Conservation (phyloP, 1,284 basidiomycete species). For the Sporisorium iseilematis-ciliati region DNA sequence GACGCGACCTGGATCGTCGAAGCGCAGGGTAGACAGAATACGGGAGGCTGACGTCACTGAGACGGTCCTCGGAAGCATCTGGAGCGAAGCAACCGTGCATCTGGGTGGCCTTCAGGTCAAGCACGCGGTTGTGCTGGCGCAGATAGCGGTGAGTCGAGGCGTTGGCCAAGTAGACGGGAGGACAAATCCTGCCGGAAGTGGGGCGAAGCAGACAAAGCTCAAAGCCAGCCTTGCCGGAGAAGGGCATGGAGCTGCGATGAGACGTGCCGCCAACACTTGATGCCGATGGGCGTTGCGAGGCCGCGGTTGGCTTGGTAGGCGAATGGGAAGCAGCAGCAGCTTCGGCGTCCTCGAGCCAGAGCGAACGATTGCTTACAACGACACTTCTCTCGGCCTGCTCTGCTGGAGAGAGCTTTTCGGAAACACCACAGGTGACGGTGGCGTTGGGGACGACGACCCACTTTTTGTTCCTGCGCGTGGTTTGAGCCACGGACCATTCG, state of each 20-base stretch:
- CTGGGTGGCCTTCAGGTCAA: conserved; percentile 2
- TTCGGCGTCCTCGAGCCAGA: conserved; percentile 28
- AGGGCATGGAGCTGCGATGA: conserved; percentile 30
- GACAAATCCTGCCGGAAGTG: conserved; percentile 26
- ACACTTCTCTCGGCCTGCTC: conserved; percentile 51
- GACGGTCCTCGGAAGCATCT: not conserved
- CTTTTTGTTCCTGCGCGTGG: conserved; percentile 49
- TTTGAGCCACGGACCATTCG: conserved; percentile 56
- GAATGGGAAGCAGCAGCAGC: not conserved
- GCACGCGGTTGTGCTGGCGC: conserved; percentile 19
- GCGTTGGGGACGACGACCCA: conserved; percentile 59
- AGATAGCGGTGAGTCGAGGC: conserved; percentile 52
- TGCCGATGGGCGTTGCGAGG: no score
- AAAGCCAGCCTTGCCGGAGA: conserved; percentile 54
- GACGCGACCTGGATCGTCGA: conserved; percentile 44
- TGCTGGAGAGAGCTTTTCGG: conserved; percentile 7
- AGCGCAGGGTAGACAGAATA: conserved; percentile 29
- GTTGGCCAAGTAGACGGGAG: conserved; percentile 48
- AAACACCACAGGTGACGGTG: conserved; percentile 21
- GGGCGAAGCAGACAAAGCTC: conserved; percentile 54
- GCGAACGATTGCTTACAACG: conserved; percentile 51
- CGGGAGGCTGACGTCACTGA: not conserved
- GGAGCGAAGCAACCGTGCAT: not conserved
- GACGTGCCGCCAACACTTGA: not conserved
- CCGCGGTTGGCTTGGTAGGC: not conserved